Percentiles rank a stretch among this genome's conserved stretches.
Evolutionary conservation across 2,329 filamentous ascomycete genomes (phyloP).

Genomic region (Aphanoascus verrucosus): DNA sequence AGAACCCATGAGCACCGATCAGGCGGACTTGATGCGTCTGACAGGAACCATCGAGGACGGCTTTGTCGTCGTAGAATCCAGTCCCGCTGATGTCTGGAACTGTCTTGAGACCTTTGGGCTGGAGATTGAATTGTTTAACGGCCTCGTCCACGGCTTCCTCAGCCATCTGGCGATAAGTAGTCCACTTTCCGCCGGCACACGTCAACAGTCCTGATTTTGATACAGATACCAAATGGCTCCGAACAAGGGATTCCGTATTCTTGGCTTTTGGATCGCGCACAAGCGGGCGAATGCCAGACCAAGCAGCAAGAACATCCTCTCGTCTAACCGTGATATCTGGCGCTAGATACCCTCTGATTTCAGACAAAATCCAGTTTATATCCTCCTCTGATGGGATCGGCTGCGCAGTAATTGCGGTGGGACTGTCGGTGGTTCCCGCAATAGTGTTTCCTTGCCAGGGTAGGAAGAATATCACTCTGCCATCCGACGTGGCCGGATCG

Average conservation of each 20-base stretch:
- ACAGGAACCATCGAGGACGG: conserved; percentile 60
- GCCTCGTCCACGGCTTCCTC: conserved; percentile 80
- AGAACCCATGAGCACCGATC: conserved; percentile 75
- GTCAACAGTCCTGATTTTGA: conserved; percentile 73
- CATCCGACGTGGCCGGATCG: conserved; percentile 76
- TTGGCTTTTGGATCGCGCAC: conserved; percentile 77
- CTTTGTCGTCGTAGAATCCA: conserved; percentile 58
- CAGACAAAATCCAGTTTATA: conserved; percentile 77
- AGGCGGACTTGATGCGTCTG: conserved; percentile 75
- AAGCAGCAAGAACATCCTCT: conserved; percentile 78
- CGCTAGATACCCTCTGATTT: conserved; percentile 70
- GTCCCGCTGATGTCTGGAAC: conserved; percentile 60
- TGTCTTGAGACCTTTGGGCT: conserved; percentile 46
- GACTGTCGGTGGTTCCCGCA: conserved; percentile 75
- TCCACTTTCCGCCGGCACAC: conserved; percentile 85
- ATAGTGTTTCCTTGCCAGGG: conserved; percentile 92
- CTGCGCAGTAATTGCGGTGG: conserved; percentile 59
- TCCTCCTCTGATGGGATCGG: conserved; percentile 72
- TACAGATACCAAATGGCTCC: conserved; percentile 72
- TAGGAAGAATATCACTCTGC: conserved; percentile 84
- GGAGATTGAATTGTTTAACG: conserved; percentile 56
- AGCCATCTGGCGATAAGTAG: conserved; percentile 85
- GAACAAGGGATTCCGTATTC: conserved; percentile 77
- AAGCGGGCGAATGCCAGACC: conserved; percentile 77
- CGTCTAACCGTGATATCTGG: conserved; percentile 76